These are phyloP conservation scores for Quercus cerris DNA, from an alignment of 306 rosid species.

Conservation along the genomic window DNA sequence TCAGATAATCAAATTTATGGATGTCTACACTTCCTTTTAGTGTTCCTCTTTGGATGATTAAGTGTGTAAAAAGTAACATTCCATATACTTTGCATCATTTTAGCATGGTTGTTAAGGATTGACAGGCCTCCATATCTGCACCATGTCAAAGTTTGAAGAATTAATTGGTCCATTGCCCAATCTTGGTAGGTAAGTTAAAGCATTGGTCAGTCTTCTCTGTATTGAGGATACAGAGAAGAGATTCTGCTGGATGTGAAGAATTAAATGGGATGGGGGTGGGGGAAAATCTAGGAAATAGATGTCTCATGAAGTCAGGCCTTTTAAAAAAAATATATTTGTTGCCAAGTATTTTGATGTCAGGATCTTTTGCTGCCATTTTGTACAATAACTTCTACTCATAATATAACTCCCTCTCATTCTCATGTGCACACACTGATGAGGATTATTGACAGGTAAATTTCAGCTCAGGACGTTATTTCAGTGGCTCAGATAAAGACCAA, in stretches of 20 bases:
- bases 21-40: too few relatives aligned
- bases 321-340: neutral
- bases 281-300: neutral
- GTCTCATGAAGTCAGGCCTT: neutral
- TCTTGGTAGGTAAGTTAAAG: neutral
- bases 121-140: too few relatives aligned
- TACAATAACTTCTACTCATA: conserved; percentile 1
- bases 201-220: neutral
- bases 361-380: conserved; percentile 1
- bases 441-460: conserved; percentile 72
- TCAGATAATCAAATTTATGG: too few relatives aligned
- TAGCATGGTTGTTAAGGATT: too few relatives aligned
- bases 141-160: too few relatives aligned
- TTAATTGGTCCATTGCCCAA: too few relatives aligned
- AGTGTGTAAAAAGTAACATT: too few relatives aligned
- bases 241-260: neutral
- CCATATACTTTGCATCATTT: too few relatives aligned
- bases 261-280: neutral
- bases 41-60: too few relatives aligned
- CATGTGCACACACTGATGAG: conserved; percentile 12
- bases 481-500: conserved; percentile 45
- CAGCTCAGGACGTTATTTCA: conserved; percentile 92
- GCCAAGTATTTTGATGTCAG: neutral
- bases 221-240: too few relatives aligned
- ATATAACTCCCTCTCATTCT: neutral